Evolutionary conservation across 306 rosid species (phyloP).

Genomic region (Prosopis cineraria): DNA sequence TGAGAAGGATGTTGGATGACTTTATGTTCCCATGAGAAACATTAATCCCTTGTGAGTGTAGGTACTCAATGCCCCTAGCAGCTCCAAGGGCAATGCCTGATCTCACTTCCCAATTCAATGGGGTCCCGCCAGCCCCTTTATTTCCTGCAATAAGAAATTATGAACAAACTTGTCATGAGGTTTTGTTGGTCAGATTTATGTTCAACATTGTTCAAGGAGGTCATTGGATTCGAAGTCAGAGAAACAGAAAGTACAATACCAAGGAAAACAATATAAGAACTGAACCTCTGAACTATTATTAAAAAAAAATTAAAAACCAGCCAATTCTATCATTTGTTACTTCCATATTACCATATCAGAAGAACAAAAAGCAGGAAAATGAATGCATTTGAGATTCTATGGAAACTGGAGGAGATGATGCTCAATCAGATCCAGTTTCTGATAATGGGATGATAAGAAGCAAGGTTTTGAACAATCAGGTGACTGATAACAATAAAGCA

Average conservation of each 20-base stretch:
- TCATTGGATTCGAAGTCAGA: background rate
- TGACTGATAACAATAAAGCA: constrained; percentile 13
- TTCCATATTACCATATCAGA: background rate
- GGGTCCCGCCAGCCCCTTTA: constrained; percentile 69
- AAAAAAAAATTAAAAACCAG: background rate
- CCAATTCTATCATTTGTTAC: background rate
- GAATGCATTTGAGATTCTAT: background rate
- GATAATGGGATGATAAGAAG: constrained; percentile 10
- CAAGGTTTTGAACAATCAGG: constrained; percentile 19
- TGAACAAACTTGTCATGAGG: background rate
- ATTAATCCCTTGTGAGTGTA: constrained; percentile 63
- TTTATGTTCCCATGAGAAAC: constrained; percentile 74
- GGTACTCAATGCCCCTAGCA: constrained; percentile 65
- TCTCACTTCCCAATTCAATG: constrained; percentile 70
- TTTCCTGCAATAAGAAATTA: constrained; percentile 46
- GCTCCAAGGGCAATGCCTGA: constrained; percentile 68
- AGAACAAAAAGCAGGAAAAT: background rate
- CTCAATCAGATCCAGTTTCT: background rate
- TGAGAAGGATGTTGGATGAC: constrained; percentile 65
- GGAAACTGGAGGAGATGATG: background rate
- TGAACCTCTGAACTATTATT: background rate
- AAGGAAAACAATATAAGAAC: background rate
- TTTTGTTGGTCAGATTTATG: background rate
- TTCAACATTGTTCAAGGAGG: constrained; percentile 13
- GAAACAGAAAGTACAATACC: constrained; percentile 2